Evolutionary conservation across 495 filamentous ascomycete genomes (phyloP), one percentile per base, ranked within the genome.

Genomic region (Neurospora discreta): DNA sequence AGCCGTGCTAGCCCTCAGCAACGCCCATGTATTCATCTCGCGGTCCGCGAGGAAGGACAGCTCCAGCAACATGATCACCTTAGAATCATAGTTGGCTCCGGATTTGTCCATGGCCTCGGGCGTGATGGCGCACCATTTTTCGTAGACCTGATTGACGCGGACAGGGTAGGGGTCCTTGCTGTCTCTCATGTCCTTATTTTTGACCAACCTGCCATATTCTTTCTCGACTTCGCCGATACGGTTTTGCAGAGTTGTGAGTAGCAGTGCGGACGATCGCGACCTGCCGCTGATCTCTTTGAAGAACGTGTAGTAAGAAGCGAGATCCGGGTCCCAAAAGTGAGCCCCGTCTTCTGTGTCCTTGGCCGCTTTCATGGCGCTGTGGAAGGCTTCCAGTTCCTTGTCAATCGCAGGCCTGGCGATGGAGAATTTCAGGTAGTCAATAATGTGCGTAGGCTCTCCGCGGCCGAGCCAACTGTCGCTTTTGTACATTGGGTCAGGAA

Each of bases 381-480:
- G 42, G 6, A 88, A 82, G 9, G 86, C 80, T 18, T 75, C 75
- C 0, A 89, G 79, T 9, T 90, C 87, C 1, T 76, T 77, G 11
- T 87, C 75, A 15, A 87, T 81, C 33, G 89, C 85, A 0, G 82
- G 81, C 16, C 78, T 79, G 4, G 89, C 85, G 4, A 93, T 84
- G 0, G 79, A 74, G 70, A 93, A 93, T 71, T 89, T 89, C 38
- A 98, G 82, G 39, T 88, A 87, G 77, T 97, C 94, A 69, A 94
- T 85, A 60, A 96, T 88, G 74, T 91, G 86, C 0, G 84, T 81
- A 1, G 81, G 73, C 3, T 85, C 84, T 13, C 75, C 77, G 11
- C 76, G 77, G 18, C 82, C 79, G 42, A 13, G 76, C 78, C 80
- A 81, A 1, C 52, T 67, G n/a, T 79, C 71, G 15, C 77, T 70